phyloP scores from a whole-genome alignment of 768 basidiomycete species.

The Tylopilus subfusipes region DNA sequence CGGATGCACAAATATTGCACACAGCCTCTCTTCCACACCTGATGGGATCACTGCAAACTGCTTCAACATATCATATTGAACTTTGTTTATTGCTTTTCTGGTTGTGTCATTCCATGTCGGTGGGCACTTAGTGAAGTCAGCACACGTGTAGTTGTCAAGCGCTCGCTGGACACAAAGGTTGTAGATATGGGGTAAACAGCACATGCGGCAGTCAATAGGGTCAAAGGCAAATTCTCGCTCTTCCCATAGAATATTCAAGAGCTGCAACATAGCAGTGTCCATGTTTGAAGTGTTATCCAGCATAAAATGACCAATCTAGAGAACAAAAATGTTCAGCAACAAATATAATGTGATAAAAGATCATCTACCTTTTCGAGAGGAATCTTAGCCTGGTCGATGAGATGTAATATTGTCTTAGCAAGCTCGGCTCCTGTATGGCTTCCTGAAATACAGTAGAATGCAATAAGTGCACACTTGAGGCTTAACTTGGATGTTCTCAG shows the following conservation, averaged over 20 bases:
- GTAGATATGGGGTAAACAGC: conserved; percentile 24
- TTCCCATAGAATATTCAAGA: too few species aligned
- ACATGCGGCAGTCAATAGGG: not conserved
- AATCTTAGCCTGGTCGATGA: conserved; percentile 3
- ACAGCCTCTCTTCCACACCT: too few species aligned
- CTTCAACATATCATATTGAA: too few species aligned
- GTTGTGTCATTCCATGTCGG: not conserved
- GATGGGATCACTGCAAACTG: too few species aligned
- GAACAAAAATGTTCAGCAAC: not conserved
- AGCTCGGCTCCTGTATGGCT: too few species aligned
- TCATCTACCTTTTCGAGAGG: conserved; percentile 3
- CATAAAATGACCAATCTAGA: conserved; percentile 12
- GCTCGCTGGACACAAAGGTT: too few species aligned
- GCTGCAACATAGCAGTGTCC: conserved; percentile 1
- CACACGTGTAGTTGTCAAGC: conserved; percentile 1
- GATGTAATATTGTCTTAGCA: not conserved
- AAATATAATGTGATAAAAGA: not conserved
- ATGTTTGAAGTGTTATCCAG: too few species aligned
- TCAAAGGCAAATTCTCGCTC: not conserved
- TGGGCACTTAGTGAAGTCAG: not conserved
- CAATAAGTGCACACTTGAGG: conserved; percentile 9
- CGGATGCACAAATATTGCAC: too few species aligned
- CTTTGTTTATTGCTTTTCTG: too few species aligned
- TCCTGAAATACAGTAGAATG: conserved; percentile 10
- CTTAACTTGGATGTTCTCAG: not conserved